phyloP scores from a whole-genome alignment of 1,139 yeast species.

The Barnettozyma hawaiiensis region DNA sequence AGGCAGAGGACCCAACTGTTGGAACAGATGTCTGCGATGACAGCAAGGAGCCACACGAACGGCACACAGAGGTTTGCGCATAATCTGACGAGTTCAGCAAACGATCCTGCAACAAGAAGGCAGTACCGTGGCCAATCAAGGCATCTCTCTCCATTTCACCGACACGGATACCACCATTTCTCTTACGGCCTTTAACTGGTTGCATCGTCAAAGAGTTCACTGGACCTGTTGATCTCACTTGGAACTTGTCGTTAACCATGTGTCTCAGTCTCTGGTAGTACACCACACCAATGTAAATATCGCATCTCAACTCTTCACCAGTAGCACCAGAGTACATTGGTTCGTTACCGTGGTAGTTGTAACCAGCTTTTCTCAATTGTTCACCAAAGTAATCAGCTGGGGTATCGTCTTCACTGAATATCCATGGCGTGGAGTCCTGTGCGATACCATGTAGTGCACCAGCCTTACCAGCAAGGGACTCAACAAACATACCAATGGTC shows the following conservation, averaged over 20 bases:
- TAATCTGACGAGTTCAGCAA: slow-evolving; percentile 93
- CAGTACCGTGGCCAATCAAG: slow-evolving; percentile 97
- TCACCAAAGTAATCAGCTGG: slow-evolving; percentile 98
- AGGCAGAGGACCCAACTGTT: slow-evolving; percentile 74
- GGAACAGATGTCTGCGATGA: slow-evolving; percentile 91
- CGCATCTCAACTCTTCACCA: slow-evolving; percentile 95
- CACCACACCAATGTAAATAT: slow-evolving; percentile 93
- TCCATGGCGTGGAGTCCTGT: slow-evolving; percentile 97
- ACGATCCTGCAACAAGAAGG: slow-evolving; percentile 91
- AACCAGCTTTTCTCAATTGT: slow-evolving; percentile 81
- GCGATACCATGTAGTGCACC: slow-evolving; percentile 98
- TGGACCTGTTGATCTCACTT: slow-evolving; percentile 98
- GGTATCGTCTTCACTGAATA: slow-evolving; percentile 82
- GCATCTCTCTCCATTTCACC: slow-evolving; percentile 99
- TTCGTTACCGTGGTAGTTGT: slow-evolving; percentile 96
- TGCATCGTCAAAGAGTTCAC: slow-evolving; percentile 97
- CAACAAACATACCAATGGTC: slow-evolving; percentile 99
- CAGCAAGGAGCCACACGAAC: slow-evolving; percentile 87
- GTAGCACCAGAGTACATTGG: slow-evolving; percentile 99
- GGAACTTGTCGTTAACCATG: slow-evolving; percentile 99
- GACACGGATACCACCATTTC: slow-evolving; percentile 99
- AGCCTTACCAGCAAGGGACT: slow-evolving; percentile 94
- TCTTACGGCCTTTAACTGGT: slow-evolving; percentile 98
- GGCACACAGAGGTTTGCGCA: slow-evolving; percentile 85
- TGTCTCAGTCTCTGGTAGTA: slow-evolving; percentile 98